Evolutionary conservation across 108 stramenopile genomes (phyloP).

Genomic region (Cyclotella atomus): DNA sequence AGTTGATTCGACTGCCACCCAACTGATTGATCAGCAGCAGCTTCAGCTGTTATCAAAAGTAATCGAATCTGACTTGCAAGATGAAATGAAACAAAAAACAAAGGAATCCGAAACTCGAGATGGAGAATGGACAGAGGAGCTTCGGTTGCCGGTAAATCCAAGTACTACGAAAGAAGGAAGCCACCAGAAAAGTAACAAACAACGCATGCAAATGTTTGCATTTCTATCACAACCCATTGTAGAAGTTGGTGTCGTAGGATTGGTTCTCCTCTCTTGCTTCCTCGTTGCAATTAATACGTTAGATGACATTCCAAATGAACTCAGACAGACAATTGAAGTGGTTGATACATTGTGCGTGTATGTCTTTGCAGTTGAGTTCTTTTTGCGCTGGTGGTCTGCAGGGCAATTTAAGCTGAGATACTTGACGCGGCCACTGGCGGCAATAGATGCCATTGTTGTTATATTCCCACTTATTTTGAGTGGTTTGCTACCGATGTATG

Average conservation of each 20-base stretch:
- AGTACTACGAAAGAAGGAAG: not conserved
- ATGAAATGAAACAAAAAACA: not conserved
- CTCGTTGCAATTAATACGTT: slow-evolving; percentile 57
- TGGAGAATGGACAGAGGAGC: not conserved
- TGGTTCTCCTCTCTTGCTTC: slow-evolving; percentile 53
- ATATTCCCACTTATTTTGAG: slow-evolving; percentile 43
- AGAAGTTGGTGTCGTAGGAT: slow-evolving; percentile 42
- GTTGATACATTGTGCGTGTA: slow-evolving; percentile 45
- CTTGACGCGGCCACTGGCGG: slow-evolving; percentile 55
- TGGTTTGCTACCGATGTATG: slow-evolving; percentile 44
- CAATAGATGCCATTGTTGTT: slow-evolving; percentile 58
- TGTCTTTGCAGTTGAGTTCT: slow-evolving; percentile 65
- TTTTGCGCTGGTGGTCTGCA: slow-evolving; percentile 64
- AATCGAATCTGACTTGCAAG: not conserved
- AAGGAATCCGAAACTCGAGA: not conserved
- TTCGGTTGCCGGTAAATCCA: not conserved
- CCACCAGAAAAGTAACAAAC: slow-evolving; percentile 16
- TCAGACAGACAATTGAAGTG: slow-evolving; percentile 18
- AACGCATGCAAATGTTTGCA: slow-evolving; percentile 42
- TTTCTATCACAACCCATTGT: slow-evolving; percentile 44
- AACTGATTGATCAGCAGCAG: not conserved
- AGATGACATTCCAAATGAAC: slow-evolving; percentile 24
- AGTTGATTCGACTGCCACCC: not conserved
- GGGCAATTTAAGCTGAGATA: slow-evolving; percentile 53
- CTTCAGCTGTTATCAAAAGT: not conserved